These are phyloP conservation scores for Berberis vulgaris DNA, from an alignment of 164 flowering plant genomes.

Conservation along the genomic window DNA sequence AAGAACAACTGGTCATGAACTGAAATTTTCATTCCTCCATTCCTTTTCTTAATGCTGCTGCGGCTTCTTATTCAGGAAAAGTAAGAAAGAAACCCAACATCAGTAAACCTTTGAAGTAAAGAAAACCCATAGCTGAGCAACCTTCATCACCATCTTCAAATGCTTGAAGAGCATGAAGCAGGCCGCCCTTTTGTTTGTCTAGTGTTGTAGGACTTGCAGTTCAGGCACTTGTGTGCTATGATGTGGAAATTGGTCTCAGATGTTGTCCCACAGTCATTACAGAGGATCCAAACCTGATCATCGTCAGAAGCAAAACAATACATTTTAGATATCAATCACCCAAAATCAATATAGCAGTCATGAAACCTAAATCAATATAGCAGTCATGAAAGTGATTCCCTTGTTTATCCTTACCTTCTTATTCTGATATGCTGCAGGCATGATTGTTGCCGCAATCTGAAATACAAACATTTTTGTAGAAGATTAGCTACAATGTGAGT, in stretches of 20 bases:
- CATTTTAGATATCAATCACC: slow-evolving; percentile 1
- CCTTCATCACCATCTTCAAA: slow-evolving; percentile 11
- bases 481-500: too few species aligned
- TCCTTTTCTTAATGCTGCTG: too few species aligned
- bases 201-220: slow-evolving; percentile 80
- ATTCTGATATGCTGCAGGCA: slow-evolving; percentile 62
- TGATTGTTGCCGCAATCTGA: slow-evolving; percentile 68
- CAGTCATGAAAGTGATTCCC: background rate
- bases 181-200: slow-evolving; percentile 58
- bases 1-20: too few species aligned
- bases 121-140: slow-evolving; percentile 1
- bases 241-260: slow-evolving; percentile 65
- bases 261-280: slow-evolving; percentile 74
- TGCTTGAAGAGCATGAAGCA: slow-evolving; percentile 35
- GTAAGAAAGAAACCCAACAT: background rate
- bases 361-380: too few species aligned
- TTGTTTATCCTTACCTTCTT: slow-evolving; percentile 45
- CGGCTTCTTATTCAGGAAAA: too few species aligned
- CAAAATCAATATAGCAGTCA: background rate
- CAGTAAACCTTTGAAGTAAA: background rate
- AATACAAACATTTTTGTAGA: background rate
- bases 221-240: slow-evolving; percentile 62
- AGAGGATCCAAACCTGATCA: slow-evolving; percentile 72
- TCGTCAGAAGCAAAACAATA: background rate
- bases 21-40: too few species aligned